Base-by-base conservation (phyloP, 495 filamentous ascomycete genomes). In the Aspergillus haitiensis region DNA sequence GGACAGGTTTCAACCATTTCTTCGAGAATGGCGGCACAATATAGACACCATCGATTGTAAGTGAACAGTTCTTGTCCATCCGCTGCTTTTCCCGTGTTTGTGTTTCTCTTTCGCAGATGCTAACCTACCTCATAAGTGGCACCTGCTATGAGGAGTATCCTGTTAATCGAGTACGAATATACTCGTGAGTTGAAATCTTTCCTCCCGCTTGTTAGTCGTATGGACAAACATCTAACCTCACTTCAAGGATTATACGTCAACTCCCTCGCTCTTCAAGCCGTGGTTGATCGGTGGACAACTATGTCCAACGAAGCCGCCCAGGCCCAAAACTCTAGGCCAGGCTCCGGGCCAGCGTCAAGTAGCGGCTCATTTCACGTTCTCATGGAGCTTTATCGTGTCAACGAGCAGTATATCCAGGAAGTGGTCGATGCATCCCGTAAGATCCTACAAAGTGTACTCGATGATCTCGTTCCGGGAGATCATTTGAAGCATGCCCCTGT, bases 401-500 rank as follows among this genome's bases (percentile, higher is more conserved):
- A 86, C 52, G 77, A 93, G 62, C 84, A 84, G 63, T 97, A 93
- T 64, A 90, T 97, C 36, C 84, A 84, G 57, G 91, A 96, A 73
- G 91, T 98, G 10, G 89, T 96, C 6, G 88, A 92, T 54, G 90
- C 91, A 15, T 88, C 90, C 33, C 87, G 94, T 18, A 92, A 86
- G 56, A 86, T 98, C 15, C 80, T 98, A 15, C 79, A 82, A 34
- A 89, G 86, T 0, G 93, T 98, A 0, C 86, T 95, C 21, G 87
- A 98, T 35, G 88, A 86, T 3, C 84, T 98, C 35, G 81, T 90
- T 15, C 92, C 93, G 0, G 84, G 83, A 3, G 90, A 89, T 48
- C 92, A 91, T 62, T 86, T 98, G 27, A 91, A 91, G 68, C 93
- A 97, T 67, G 91, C 90, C 0, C 93, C 94, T 0, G 93, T 97